These are phyloP conservation scores for Xylaria hypoxylon DNA, from an alignment of 2,329 filamentous ascomycete species.

Conservation along the genomic window DNA sequence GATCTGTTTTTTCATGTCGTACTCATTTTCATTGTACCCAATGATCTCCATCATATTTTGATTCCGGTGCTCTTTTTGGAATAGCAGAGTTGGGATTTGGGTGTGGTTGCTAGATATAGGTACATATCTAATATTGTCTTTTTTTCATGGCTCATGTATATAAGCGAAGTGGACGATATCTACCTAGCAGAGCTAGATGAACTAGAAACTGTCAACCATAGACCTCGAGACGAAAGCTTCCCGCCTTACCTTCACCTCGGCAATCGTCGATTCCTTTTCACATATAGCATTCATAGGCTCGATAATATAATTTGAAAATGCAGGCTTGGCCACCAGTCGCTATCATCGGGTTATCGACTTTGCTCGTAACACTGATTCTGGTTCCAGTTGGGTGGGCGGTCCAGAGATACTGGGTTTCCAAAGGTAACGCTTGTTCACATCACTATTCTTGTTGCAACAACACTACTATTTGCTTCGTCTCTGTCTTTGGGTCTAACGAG, in stretches of 20 bases:
- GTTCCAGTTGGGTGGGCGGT: not conserved
- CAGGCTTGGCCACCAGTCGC: not conserved
- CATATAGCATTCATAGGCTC: too few relatives aligned
- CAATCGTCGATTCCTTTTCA: not conserved
- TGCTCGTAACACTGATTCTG: not conserved
- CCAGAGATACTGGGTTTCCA: not conserved
- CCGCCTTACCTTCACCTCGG: not conserved
- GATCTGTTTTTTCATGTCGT: not conserved
- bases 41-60: not conserved
- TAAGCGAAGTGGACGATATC: not conserved
- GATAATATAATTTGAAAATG: not conserved
- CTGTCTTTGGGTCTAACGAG: not conserved
- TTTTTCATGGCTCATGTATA: not conserved
- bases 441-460: not conserved
- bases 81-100: not conserved
- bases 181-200: not conserved
- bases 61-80: not conserved
- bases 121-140: not conserved
- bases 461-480: not conserved
- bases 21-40: not conserved
- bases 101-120: not conserved
- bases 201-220: not conserved
- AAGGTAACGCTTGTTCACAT: not conserved
- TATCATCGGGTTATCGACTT: not conserved
- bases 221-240: not conserved